Percentiles rank a stretch among this genome's conserved stretches.
These are phyloP conservation scores for Trichophyton rubrum DNA, from an alignment of 2,329 filamentous ascomycete genomes.

Conservation along the genomic window DNA sequence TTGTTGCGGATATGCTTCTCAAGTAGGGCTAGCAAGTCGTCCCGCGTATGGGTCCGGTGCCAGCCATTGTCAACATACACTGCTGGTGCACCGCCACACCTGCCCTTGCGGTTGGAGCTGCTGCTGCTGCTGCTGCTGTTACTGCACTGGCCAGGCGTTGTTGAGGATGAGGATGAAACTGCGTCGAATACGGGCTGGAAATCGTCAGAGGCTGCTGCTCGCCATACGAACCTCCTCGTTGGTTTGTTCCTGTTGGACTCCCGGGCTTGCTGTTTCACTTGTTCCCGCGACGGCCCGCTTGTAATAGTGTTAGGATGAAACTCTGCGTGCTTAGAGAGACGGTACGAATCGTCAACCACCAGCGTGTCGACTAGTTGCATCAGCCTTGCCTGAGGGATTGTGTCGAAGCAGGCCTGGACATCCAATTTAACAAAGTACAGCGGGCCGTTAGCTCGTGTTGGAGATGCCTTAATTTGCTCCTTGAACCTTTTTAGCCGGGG, in stretches of 20 bases:
- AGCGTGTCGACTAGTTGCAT: conserved; percentile 50
- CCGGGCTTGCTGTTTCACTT: neutral
- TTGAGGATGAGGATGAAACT: conserved; percentile 23
- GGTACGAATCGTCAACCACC: conserved; percentile 51
- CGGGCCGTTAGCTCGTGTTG: conserved; percentile 28
- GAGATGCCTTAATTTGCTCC: conserved; percentile 37
- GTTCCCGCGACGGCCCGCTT: conserved; percentile 10
- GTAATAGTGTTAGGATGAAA: conserved; percentile 34
- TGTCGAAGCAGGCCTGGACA: conserved; percentile 86
- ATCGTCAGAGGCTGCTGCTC: conserved; percentile 37
- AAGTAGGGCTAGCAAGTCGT: conserved; percentile 56
- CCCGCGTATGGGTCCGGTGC: conserved; percentile 44
- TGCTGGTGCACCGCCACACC: conserved; percentile 32
- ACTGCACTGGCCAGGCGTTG: conserved; percentile 1
- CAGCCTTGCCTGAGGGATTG: conserved; percentile 70
- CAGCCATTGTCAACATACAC: conserved; percentile 63
- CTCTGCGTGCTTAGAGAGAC: conserved; percentile 61
- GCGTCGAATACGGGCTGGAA: conserved; percentile 35
- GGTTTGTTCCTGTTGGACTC: conserved; percentile 12
- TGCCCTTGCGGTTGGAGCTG: too few relatives aligned
- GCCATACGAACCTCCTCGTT: conserved; percentile 39
- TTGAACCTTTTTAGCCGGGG: conserved; percentile 59
- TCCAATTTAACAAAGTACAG: conserved; percentile 89
- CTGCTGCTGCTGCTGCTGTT: too few relatives aligned
- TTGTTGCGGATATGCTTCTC: conserved; percentile 72